These are phyloP conservation scores for Boletus sp. DNA, from an alignment of 1,284 basidiomycete genomes.

Conservation along the genomic window DNA sequence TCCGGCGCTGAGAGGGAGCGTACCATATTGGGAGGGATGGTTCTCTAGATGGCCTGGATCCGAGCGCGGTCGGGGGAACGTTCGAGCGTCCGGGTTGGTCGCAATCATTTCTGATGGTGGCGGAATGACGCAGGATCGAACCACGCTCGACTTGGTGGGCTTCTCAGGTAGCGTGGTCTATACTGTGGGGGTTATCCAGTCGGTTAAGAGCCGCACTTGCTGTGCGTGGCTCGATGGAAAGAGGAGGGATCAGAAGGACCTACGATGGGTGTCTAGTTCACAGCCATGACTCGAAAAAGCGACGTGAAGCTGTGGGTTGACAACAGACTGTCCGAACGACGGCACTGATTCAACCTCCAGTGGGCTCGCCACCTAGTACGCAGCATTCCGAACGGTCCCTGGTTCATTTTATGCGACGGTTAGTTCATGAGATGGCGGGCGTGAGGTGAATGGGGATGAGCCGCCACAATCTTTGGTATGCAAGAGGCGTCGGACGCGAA, in stretches of 20 bases:
- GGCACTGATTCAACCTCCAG: neutral
- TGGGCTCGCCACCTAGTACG: neutral
- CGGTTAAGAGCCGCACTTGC: constrained; percentile 5
- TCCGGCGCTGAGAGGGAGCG: neutral
- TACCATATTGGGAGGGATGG: neutral
- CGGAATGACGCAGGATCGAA: neutral
- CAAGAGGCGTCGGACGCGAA: neutral
- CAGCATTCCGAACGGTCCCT: neutral
- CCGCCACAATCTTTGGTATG: neutral
- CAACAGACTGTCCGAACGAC: neutral
- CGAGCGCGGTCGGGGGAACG: neutral
- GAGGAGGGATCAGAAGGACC: neutral
- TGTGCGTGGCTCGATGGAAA: neutral
- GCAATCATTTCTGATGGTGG: neutral
- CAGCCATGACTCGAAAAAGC: neutral
- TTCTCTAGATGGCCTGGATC: neutral
- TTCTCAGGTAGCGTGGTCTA: neutral
- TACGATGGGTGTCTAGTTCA: neutral
- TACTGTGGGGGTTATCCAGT: neutral
- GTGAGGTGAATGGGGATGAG: neutral
- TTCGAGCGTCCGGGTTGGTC: neutral
- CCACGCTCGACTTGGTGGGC: neutral
- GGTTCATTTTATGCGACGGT: neutral
- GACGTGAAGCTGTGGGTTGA: neutral
- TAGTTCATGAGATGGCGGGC: neutral